phyloP scores from a whole-genome alignment of 2,329 filamentous ascomycete species.

The Epichloe bromicola region DNA sequence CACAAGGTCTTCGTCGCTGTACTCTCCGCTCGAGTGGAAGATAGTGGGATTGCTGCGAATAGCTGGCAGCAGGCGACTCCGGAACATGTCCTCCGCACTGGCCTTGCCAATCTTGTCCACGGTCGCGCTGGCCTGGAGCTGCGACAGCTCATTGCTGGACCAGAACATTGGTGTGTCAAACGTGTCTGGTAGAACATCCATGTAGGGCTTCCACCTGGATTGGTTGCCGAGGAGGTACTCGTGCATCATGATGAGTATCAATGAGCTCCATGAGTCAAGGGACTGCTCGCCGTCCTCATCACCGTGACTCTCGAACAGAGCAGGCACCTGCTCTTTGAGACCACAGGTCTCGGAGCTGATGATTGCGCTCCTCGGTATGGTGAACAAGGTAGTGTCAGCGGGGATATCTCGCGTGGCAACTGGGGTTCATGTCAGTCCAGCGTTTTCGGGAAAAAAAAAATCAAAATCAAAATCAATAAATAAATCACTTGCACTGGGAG shows the following conservation, averaged over 20 bases:
- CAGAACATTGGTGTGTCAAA: conserved; percentile 93
- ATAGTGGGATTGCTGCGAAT: conserved; percentile 30
- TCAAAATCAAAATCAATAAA: no score
- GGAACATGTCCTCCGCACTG: conserved; percentile 58
- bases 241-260: conserved; percentile 71
- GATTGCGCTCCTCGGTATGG: conserved; percentile 58
- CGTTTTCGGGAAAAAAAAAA: no score
- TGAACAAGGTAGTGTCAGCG: conserved; percentile 67
- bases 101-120: conserved; percentile 61
- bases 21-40: conserved; percentile 25
- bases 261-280: conserved; percentile 40
- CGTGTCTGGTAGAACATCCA: conserved; percentile 53
- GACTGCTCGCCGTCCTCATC: conserved; percentile 22
- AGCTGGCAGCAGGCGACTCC: conserved; percentile 35
- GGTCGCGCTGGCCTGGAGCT: conserved; percentile 69
- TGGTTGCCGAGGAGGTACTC: conserved; percentile 46
- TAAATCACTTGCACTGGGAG: not conserved
- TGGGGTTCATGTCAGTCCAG: conserved; percentile 20
- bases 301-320: conserved; percentile 32
- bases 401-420: conserved; percentile 59
- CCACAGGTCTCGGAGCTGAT: conserved; percentile 62
- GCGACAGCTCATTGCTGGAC: conserved; percentile 52
- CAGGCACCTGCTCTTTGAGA: conserved; percentile 43
- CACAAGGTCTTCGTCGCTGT: conserved; percentile 33
- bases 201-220: conserved; percentile 68